phyloP scores from a whole-genome alignment of 1,284 basidiomycete species.

The Agaricales sp. region DNA sequence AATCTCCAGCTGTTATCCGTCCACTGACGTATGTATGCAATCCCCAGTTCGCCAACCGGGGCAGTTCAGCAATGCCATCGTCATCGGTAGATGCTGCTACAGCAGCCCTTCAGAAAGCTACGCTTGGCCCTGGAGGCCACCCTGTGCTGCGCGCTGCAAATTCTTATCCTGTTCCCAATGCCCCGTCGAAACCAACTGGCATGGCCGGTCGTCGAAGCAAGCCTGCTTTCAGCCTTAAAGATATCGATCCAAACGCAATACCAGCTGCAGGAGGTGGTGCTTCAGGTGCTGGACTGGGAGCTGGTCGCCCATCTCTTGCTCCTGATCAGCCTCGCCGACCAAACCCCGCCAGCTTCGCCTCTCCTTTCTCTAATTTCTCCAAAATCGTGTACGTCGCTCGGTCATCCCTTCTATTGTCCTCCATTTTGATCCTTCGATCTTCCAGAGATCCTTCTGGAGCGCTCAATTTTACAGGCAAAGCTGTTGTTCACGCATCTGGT shows the following conservation, averaged over 20 bases:
- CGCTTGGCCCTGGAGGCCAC: constrained; percentile 13
- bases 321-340: constrained; percentile 32
- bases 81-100: constrained; percentile 27
- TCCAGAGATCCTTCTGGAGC: constrained; percentile 85
- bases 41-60: constrained; percentile 47
- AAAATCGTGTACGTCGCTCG: constrained; percentile 90
- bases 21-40: constrained; percentile 6
- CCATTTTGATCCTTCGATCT: constrained; percentile 9
- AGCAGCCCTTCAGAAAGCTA: constrained; percentile 24
- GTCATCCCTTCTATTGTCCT: too few species aligned
- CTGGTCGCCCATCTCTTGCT: constrained; percentile 44
- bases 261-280: constrained; percentile 36
- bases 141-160: constrained; percentile 20
- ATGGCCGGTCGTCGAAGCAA: constrained; percentile 44
- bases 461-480: constrained; percentile 90
- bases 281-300: constrained; percentile 57
- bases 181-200: constrained; percentile 17
- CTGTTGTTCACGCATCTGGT: constrained; percentile 84
- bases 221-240: constrained; percentile 52
- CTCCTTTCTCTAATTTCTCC: constrained; percentile 88
- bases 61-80: constrained; percentile 17
- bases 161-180: constrained; percentile 17
- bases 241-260: constrained; percentile 38
- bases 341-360: constrained; percentile 38
- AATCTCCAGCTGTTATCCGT: constrained; percentile 5